Conservation (phyloP, 345 rosid genomes). For the Schrenkiella parvula region DNA sequence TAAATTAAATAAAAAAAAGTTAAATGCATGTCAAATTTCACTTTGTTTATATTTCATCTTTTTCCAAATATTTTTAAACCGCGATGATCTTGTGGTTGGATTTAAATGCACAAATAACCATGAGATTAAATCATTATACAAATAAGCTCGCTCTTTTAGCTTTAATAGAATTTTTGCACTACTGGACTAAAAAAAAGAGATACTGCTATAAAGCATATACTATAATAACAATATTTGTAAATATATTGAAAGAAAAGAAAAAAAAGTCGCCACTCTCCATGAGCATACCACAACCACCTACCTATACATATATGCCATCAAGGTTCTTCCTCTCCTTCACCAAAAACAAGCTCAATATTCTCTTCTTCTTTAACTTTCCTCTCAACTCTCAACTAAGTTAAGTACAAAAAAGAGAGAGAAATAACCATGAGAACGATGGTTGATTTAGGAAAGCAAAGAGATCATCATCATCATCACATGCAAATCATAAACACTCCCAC, state of each 20-base stretch:
- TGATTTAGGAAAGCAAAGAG: slow-evolving; percentile 56
- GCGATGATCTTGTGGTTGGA: slow-evolving; percentile 14
- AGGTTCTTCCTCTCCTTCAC: slow-evolving; percentile 1
- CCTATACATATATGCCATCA: slow-evolving; percentile 36
- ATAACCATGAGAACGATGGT: slow-evolving; percentile 64
- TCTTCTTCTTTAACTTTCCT: not conserved
- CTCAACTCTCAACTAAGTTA: not conserved
- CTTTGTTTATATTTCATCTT: not conserved
- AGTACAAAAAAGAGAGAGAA: not conserved
- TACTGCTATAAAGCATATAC: not conserved
- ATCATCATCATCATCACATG: slow-evolving; percentile 28
- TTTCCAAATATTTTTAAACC: not conserved
- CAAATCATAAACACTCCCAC: slow-evolving; percentile 55
- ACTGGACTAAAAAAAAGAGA: slow-evolving; percentile 1
- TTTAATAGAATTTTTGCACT: slow-evolving; percentile 4
- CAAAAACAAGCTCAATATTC: slow-evolving; percentile 5
- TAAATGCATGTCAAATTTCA: not conserved
- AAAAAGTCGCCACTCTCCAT: slow-evolving; percentile 22
- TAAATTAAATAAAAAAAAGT: not conserved
- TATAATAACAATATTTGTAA: not conserved
- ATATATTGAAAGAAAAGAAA: not conserved
- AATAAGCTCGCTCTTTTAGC: not conserved
- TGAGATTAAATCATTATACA: not conserved
- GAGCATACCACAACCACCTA: slow-evolving; percentile 12
- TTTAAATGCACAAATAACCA: slow-evolving; percentile 6